Conservation (phyloP, 2,329 filamentous ascomycete genomes). For the Dryadomyces quercivorus region DNA sequence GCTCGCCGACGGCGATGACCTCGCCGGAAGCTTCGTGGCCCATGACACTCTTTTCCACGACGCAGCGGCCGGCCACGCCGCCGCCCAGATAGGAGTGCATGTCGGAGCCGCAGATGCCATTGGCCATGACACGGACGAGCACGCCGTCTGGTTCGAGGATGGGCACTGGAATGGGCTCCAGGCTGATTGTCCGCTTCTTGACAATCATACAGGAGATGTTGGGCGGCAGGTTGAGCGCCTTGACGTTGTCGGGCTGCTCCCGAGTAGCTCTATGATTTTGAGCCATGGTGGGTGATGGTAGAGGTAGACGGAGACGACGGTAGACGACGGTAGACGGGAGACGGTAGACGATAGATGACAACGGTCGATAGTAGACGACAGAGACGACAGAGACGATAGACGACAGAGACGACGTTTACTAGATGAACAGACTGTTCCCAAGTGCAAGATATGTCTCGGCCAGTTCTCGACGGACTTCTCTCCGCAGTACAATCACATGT, state of each 20-base stretch:
- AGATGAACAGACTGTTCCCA: no score
- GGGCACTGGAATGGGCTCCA: constrained; percentile 64
- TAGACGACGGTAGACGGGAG: no score
- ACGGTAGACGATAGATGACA: no score
- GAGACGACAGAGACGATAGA: no score
- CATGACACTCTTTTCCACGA: constrained; percentile 71
- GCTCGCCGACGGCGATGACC: constrained; percentile 55
- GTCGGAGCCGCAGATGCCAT: constrained; percentile 79
- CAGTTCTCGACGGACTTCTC: no score
- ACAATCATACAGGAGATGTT: constrained; percentile 6
- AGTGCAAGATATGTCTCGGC: no score
- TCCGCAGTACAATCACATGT: no score
- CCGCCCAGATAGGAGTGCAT: constrained; percentile 81
- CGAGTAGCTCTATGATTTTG: no score
- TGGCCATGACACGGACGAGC: constrained; percentile 69
- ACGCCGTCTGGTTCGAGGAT: constrained; percentile 60
- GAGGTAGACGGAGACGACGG: no score
- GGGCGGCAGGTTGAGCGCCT: not conserved
- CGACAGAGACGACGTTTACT: no score
- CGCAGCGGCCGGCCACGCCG: constrained; percentile 74
- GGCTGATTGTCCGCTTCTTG: constrained; percentile 48
- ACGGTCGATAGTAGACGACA: no score
- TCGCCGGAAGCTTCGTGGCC: constrained; percentile 62
- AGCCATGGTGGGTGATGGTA: no score
- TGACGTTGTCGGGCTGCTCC: not conserved